These are phyloP conservation scores for Metroxylon sagu DNA, from an alignment of 176 grass and related monocot species.

Conservation along the genomic window DNA sequence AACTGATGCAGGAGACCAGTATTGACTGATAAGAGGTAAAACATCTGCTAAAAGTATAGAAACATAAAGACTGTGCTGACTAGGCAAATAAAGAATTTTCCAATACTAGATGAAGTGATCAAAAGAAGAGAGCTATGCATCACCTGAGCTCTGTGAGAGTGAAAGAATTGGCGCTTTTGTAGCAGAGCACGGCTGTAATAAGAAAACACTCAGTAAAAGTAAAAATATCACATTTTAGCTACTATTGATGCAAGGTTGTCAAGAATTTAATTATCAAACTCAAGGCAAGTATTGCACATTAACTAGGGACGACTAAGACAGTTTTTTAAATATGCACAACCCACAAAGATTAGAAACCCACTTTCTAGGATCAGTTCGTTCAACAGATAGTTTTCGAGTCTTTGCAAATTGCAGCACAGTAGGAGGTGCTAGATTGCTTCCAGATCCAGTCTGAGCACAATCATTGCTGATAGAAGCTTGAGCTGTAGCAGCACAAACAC, in stretches of 20 bases:
- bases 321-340: too few species aligned
- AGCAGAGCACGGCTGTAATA: constrained; percentile 52
- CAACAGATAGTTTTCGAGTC: constrained; percentile 51
- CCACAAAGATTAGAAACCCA: constrained; percentile 21
- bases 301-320: too few species aligned
- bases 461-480: constrained; percentile 39
- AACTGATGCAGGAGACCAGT: too few species aligned
- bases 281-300: too few species aligned
- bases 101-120: background rate
- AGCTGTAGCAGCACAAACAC: constrained; percentile 20
- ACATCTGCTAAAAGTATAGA: too few species aligned
- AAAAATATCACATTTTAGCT: background rate
- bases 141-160: constrained; percentile 85
- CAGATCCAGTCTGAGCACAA: constrained; percentile 30
- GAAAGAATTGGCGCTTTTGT: constrained; percentile 74
- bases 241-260: too few species aligned
- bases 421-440: constrained; percentile 33
- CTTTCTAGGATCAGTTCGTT: constrained; percentile 64
- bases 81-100: too few species aligned
- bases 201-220: constrained; percentile 6
- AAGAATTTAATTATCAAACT: too few species aligned
- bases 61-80: too few species aligned
- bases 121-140: constrained; percentile 3
- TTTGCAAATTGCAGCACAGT: constrained; percentile 66
- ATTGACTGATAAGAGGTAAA: too few species aligned